Evolutionary conservation across 1,284 basidiomycete genomes (phyloP).

Genomic region (Malassezia yamatoensis): DNA sequence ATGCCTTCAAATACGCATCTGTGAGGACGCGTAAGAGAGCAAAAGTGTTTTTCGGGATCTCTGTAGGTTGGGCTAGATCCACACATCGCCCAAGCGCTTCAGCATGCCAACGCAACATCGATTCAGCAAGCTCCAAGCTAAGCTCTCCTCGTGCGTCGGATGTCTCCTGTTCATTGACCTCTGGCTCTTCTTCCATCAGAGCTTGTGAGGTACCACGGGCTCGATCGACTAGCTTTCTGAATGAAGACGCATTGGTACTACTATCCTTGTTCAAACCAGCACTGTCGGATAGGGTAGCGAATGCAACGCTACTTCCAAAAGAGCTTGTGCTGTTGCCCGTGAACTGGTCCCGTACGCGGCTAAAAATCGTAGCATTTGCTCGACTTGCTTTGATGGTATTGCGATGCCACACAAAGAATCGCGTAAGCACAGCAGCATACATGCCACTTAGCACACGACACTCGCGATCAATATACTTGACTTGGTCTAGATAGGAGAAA

Average conservation of each 20-base stretch:
- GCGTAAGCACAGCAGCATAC: conserved; percentile 64
- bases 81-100: conserved; percentile 46
- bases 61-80: conserved; percentile 34
- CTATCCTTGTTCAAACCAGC: conserved; percentile 1
- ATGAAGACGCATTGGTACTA: conserved; percentile 17
- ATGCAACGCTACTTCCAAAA: conserved; percentile 15
- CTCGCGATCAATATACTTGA: conserved; percentile 83
- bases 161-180: not conserved
- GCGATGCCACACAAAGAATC: conserved; percentile 78
- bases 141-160: conserved; percentile 28
- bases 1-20: conserved; percentile 73
- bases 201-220: conserved; percentile 4
- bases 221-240: conserved; percentile 37
- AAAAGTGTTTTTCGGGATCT: conserved; percentile 71
- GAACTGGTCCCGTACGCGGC: conserved; percentile 83
- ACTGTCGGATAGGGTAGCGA: conserved; percentile 12
- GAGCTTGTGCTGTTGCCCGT: conserved; percentile 50
- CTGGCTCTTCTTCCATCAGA: conserved; percentile 1
- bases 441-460: conserved; percentile 73
- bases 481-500: conserved; percentile 76
- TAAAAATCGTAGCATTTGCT: conserved; percentile 57
- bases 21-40: conserved; percentile 74
- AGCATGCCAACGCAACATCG: conserved; percentile 45
- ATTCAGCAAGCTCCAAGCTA: conserved; percentile 34
- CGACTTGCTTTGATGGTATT: conserved; percentile 15